phyloP scores from a whole-genome alignment of 2,329 filamentous ascomycete genomes.

The Colletotrichum tofieldiae region DNA sequence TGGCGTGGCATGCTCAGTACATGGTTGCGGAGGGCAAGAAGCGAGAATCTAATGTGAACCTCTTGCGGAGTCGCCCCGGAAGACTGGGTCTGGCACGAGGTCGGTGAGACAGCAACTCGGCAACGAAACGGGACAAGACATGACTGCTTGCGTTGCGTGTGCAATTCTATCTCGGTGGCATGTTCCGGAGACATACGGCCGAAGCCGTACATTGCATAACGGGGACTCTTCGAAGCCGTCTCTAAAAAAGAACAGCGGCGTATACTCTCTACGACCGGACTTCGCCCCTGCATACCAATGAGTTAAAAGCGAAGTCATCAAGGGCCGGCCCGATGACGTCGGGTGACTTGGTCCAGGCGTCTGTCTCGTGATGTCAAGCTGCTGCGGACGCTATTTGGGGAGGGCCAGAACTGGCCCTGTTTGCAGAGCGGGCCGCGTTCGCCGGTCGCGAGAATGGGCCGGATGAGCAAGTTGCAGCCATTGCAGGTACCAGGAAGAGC shows the following conservation, averaged over 20 bases:
- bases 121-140: slow-evolving; percentile 5
- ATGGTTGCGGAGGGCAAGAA: slow-evolving; percentile 15
- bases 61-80: slow-evolving; percentile 34
- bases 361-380: slow-evolving; percentile 41
- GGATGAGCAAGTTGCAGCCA: slow-evolving; percentile 15
- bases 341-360: slow-evolving; percentile 31
- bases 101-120: slow-evolving; percentile 24
- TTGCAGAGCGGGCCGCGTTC: slow-evolving; percentile 28
- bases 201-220: slow-evolving; percentile 15
- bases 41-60: slow-evolving; percentile 21
- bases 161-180: slow-evolving; percentile 11
- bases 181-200: slow-evolving; percentile 19
- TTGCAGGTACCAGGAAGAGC: slow-evolving; percentile 9
- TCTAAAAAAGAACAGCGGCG: slow-evolving; percentile 3
- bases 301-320: neutral
- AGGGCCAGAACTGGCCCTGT: slow-evolving; percentile 26
- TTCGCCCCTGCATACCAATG: neutral
- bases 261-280: neutral
- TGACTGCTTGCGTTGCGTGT: slow-evolving; percentile 36
- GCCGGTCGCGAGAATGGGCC: slow-evolving; percentile 36
- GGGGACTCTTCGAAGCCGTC: slow-evolving; percentile 1
- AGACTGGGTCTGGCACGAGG: slow-evolving; percentile 33
- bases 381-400: slow-evolving; percentile 39
- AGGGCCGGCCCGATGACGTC: slow-evolving; percentile 32
- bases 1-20: slow-evolving; percentile 25